These are phyloP conservation scores for Escovopsis weberi DNA, from an alignment of 2,329 filamentous ascomycete genomes.

Conservation along the genomic window DNA sequence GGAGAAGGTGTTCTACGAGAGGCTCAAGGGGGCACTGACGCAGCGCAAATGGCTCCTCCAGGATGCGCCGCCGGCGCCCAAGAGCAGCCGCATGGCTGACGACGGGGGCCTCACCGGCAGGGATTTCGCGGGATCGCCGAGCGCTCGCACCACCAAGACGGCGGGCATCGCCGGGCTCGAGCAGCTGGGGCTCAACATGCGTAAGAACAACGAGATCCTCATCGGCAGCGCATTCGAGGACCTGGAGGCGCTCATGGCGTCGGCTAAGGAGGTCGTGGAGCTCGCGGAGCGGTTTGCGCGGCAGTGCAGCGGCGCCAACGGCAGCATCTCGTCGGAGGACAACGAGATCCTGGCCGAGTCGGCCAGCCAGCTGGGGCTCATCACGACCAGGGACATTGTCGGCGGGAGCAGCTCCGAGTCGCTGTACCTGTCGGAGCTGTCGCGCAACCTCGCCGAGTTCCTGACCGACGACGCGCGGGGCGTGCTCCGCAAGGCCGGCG, in stretches of 20 bases:
- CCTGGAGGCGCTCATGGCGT: conserved; percentile 91
- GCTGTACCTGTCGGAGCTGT: conserved; percentile 77
- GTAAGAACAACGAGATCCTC: conserved; percentile 83
- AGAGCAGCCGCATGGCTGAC: conserved; percentile 27
- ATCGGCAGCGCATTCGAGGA: conserved; percentile 94
- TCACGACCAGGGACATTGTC: conserved; percentile 93
- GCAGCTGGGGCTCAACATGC: conserved; percentile 65
- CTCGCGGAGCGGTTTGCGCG: conserved; percentile 77
- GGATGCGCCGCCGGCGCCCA: conserved; percentile 75
- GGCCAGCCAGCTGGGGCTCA: conserved; percentile 61
- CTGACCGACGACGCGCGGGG: conserved; percentile 72
- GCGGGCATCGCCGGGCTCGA: conserved; percentile 90
- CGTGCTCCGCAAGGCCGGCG: conserved; percentile 64
- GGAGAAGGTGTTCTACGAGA: conserved; percentile 78
- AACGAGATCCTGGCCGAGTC: conserved; percentile 67
- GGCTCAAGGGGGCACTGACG: conserved; percentile 72
- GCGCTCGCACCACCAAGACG: conserved; percentile 34
- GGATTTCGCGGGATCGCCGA: conserved; percentile 12
- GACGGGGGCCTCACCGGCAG: conserved; percentile 18
- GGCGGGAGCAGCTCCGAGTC: conserved; percentile 61
- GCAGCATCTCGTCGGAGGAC: conserved; percentile 51
- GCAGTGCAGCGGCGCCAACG: conserved; percentile 45
- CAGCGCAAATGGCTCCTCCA: conserved; percentile 94
- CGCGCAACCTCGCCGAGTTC: conserved; percentile 76
- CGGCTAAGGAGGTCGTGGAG: conserved; percentile 88